Base-by-base conservation (phyloP, 371 early-diverging fungal genomes). In the Saksenaea oblongispora region DNA sequence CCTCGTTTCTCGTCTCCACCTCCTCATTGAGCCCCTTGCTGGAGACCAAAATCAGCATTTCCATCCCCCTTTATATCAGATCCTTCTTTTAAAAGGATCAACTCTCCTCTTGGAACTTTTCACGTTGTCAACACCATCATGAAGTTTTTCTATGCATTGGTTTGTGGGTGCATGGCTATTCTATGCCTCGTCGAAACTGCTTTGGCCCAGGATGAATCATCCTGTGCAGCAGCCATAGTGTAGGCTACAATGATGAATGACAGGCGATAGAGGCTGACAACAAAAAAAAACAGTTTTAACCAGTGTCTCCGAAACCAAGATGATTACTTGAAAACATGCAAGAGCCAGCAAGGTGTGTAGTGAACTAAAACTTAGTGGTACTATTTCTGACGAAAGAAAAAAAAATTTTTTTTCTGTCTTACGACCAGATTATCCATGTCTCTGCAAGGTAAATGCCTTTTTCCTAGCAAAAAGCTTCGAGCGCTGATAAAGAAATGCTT, bases 351-450 rank as follows among this genome's bases (percentile, higher is more conserved):
- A 22, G 70, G 70, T 70, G 65, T 56, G 51, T 54, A 14, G 8
- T 10, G 13, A 34, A 35, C 5, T 17, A 36, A 35, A 39, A 5
- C 34, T 2, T 14, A 8, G 1, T 27, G 3, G 14, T 8, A 11
- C n/a, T 22, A 5, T 14, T 24, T 31, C 31, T 31, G 31, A 31
- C 7, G 31, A 31, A 31, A 31, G 13, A 39, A 3, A 56, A 17
- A 35, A 22, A 35, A 22, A 24, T 36, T 53, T 56, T 53, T 57
- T 36, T 13, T 53, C 27, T 42, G 18, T 22, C 31, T 54, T 39
- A 39, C 39, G n/a, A n/a, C 39, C 24, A 70, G 70, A 70, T 28
- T 70, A 62, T 63, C 61, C 56, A 3, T 70, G 70, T 54, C 59
- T 70, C 14, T 70, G 70, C 63, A 61, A 65, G 22, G 70, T 70